Conservation (phyloP, 2,329 filamentous ascomycete genomes). For the Fusarium armeniacum region DNA sequence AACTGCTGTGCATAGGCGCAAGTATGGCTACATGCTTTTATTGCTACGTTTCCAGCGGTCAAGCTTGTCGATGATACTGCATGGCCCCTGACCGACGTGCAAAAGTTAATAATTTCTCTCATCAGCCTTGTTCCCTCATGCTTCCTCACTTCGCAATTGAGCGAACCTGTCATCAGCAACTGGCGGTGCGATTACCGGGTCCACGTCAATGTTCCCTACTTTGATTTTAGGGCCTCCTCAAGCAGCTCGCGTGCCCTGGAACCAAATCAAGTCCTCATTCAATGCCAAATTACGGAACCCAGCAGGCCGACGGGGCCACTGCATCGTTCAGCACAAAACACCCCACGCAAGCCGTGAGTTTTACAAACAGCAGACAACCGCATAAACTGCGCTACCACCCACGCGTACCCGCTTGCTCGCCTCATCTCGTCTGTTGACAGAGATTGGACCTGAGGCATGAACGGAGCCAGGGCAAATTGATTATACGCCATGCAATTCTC, state of each 20-base stretch:
- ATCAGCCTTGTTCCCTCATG: constrained; percentile 41
- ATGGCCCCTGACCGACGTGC: constrained; percentile 24
- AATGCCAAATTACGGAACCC: constrained; percentile 33
- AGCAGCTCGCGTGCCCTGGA: constrained; percentile 39
- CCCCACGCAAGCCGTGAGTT: constrained; percentile 36
- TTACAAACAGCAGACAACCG: constrained; percentile 16
- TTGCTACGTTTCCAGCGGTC: constrained; percentile 5
- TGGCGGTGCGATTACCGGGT: constrained; percentile 23
- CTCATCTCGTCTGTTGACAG: constrained; percentile 31
- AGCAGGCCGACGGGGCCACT: constrained; percentile 31
- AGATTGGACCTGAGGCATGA: constrained; percentile 27
- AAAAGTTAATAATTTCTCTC: constrained; percentile 33
- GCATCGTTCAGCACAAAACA: constrained; percentile 18
- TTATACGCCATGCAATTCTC: constrained; percentile 32
- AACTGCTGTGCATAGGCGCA: not conserved
- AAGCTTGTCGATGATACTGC: not conserved
- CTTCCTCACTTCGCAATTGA: constrained; percentile 25
- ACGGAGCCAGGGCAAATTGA: constrained; percentile 47
- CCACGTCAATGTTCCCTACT: constrained; percentile 19
- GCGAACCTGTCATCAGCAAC: constrained; percentile 15
- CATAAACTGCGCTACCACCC: constrained; percentile 24
- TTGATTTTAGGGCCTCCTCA: constrained; percentile 10
- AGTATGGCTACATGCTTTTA: constrained; percentile 1
- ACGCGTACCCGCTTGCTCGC: constrained; percentile 37
- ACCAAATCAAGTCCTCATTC: constrained; percentile 36